Evolutionary conservation across 805 yeast species (phyloP), one percentile per base, ranked within the genome.

Genomic region (Candida tallmaniae): DNA sequence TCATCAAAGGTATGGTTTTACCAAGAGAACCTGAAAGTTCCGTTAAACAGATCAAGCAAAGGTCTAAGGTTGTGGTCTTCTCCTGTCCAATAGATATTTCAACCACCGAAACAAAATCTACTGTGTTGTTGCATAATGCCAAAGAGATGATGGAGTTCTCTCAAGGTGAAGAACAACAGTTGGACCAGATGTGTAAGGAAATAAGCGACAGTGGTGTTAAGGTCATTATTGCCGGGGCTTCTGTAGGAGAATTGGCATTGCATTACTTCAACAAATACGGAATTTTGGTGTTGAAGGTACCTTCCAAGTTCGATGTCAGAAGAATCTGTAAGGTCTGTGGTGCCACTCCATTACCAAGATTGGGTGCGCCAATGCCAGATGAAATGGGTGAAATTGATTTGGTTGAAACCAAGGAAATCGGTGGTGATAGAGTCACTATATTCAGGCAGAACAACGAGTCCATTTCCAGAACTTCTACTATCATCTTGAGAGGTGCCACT

Each of bases 31-130:
- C 97, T n/a, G 97, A 90, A 59, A 94, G 97, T 11, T 80, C 78
- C 46, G 62, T 89, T 32, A 87, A 86, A 56, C 73, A 79, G 42
- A 65, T 83, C 38, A 56, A 50, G 7, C 29, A 38, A 14, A 78
- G 73, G 48, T 78, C 94, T 12, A 88, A 86, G 58, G 97, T 93
- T 29, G 98, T 85, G 7, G 89, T 88, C 2, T 93, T 72, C 67
- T 87, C 96, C 6, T 82, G 95, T 59, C 97, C 97, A 18, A 78
- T 93, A 36, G 98, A 93, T 62, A 86, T 86, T 41, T 82, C 96
- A 10, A 82, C 88, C 41, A 89, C 98, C n/a, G 98, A 93, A 66
- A 90, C 97, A 15, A 90, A 90, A 65, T 97, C 98, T 32, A 93
- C 98, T 11, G 98, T 93, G 31, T 70, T 93, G 51, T 73, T 93